phyloP scores from a whole-genome alignment of 1,284 basidiomycete species.

The Microbotryum saponariae region DNA sequence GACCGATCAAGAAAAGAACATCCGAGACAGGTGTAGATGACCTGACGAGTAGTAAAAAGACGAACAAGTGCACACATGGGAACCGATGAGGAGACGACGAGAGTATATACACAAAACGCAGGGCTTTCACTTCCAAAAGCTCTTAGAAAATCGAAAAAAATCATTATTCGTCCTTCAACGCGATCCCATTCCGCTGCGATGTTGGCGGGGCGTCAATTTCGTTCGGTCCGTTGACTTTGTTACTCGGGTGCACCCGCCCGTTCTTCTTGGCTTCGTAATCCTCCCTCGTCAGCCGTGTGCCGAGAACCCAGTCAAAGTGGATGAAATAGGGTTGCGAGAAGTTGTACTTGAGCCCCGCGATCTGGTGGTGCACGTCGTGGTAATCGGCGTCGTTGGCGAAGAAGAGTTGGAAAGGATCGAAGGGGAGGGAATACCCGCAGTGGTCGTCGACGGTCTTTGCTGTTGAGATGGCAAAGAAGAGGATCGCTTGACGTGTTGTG shows the following conservation, averaged over 20 bases:
- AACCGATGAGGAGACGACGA: too few species aligned
- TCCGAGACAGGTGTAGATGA: too few species aligned
- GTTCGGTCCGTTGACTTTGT: constrained; percentile 25
- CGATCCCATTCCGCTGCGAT: constrained; percentile 9
- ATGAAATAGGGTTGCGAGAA: constrained; percentile 65
- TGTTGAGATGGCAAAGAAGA: constrained; percentile 76
- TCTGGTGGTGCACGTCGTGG: constrained; percentile 89
- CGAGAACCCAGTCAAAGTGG: constrained; percentile 66
- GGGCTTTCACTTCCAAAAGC: too few species aligned
- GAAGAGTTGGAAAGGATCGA: constrained; percentile 60
- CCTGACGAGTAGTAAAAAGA: too few species aligned
- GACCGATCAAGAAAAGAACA: too few species aligned
- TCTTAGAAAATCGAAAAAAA: too few species aligned
- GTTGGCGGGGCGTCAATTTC: constrained; percentile 22
- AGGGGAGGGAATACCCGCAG: constrained; percentile 65
- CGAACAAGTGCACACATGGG: too few species aligned
- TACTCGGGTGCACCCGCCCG: constrained; percentile 7
- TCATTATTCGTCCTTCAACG: constrained; percentile 16
- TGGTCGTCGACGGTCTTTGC: constrained; percentile 97
- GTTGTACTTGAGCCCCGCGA: constrained; percentile 89
- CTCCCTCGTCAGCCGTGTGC: constrained; percentile 59
- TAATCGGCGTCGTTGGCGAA: constrained; percentile 94
- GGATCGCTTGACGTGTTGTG: constrained; percentile 63
- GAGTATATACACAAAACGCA: too few species aligned
- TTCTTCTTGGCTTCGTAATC: constrained; percentile 34